These are phyloP conservation scores for Skeletonema grethae DNA, from an alignment of 108 stramenopile genomes.

Conservation along the genomic window DNA sequence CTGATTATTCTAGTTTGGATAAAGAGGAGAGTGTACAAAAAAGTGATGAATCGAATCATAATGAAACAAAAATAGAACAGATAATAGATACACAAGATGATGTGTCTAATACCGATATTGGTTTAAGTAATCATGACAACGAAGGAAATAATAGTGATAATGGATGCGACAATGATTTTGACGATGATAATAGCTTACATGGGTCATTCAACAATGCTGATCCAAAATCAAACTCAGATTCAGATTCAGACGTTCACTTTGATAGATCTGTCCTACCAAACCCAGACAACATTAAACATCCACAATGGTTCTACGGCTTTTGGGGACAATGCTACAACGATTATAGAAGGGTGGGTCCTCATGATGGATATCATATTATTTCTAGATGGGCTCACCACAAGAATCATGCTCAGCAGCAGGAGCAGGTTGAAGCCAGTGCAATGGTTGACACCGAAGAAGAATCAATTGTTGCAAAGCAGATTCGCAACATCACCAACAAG, in stretches of 20 bases:
- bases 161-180: not conserved
- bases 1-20: constrained; percentile 5
- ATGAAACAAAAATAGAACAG: not conserved
- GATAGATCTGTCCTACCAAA: not conserved
- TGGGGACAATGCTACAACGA: constrained; percentile 51
- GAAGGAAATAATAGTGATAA: not conserved
- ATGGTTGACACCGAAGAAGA: not conserved
- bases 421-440: not conserved
- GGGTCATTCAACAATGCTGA: not conserved
- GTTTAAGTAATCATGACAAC: not conserved
- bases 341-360: constrained; percentile 47
- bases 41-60: not conserved
- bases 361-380: constrained; percentile 59
- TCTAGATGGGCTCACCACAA: constrained; percentile 43
- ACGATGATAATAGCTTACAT: not conserved
- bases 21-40: constrained; percentile 3
- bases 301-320: constrained; percentile 50
- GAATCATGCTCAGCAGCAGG: constrained; percentile 2
- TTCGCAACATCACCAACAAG: constrained; percentile 20
- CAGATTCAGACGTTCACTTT: not conserved
- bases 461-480: constrained; percentile 12
- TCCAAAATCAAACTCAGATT: not conserved
- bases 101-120: not conserved
- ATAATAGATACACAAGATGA: not conserved
- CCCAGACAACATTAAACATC: constrained; percentile 15